Base-by-base conservation (phyloP, 371 early-diverging fungal species). In the Lichtheimia ramosa region DNA sequence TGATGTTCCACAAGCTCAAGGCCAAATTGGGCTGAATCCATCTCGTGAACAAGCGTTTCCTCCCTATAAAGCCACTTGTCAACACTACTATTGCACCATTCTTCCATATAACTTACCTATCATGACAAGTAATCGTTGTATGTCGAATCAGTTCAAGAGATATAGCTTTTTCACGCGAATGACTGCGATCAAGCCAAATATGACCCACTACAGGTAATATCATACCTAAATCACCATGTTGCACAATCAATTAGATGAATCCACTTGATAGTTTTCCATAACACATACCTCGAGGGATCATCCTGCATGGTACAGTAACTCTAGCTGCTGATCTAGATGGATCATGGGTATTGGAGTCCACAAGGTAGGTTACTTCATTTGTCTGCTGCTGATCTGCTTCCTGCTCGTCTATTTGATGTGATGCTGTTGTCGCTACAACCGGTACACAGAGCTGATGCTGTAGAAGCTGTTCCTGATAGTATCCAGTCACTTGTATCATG, bases 141-240 rank as follows among this genome's bases (percentile, higher is more conserved):
- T 18, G 7, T 10, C 46, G 46, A 10, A 61, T 27, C 18, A 61
- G 34, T 0, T 48, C 13, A 15, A 61, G 21, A n/a, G 61, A 28
- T 12, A 61, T 39, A 10, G 40, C 61, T 3, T 43, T 39, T 13
- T 39, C 12, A 5, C 61, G 53, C 18, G 10, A 46, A 25, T 48
- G 54, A 15, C 14, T 13, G n/a, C 48, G 51, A 10, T 54, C 61
- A 48, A 54, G 61, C 61, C 61, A 61, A 12, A 61, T 54, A 46
- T 61, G 61, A 13, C 48, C 48, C 18, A 54, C 61, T 13, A 61
- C 24, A 14, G 54, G 54, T 0, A 58, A 20, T 16, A 41, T 42
- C 12, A 20, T 50, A 41, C 58, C 58, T 58, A 23, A 28, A 56
- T 4, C 12, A n/a, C 12, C n/a, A 14, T 42, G 2, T 21, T 41